Evolutionary conservation across 441 rosid genomes (phyloP).

Genomic region (Adansonia madagascariensis): DNA sequence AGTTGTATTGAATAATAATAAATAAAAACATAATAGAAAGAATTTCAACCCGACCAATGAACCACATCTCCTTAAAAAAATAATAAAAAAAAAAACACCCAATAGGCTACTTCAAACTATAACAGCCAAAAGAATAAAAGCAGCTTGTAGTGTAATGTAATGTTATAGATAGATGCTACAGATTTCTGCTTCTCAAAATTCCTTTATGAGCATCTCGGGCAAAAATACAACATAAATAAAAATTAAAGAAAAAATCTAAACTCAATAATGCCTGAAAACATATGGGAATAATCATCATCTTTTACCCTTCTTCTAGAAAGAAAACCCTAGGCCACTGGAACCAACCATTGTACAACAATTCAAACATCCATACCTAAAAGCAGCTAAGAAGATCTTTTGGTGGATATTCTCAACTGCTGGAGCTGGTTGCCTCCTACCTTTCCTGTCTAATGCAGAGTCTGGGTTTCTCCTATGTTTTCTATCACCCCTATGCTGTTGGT

Average conservation of each 20-base stretch:
- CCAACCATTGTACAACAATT: constrained; percentile 23
- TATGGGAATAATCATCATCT: neutral
- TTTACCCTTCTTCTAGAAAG: neutral
- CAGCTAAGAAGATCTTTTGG: constrained; percentile 7
- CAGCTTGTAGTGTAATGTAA: neutral
- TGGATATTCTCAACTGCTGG: constrained; percentile 35
- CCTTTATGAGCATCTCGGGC: neutral
- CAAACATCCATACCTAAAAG: neutral
- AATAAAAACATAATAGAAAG: too few species aligned
- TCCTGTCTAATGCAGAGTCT: constrained; percentile 42
- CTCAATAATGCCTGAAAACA: neutral
- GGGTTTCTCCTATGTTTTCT: constrained; percentile 42
- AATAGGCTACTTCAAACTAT: too few species aligned
- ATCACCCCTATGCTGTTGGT: constrained; percentile 37
- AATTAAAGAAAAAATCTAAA: neutral
- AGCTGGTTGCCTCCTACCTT: constrained; percentile 29
- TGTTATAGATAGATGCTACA: neutral
- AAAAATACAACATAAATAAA: neutral
- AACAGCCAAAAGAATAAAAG: neutral
- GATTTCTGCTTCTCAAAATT: neutral
- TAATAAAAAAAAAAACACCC: too few species aligned
- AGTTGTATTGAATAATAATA: too few species aligned
- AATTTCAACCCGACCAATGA: neutral
- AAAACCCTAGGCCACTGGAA: neutral
- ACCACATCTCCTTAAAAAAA: neutral